Base-by-base conservation (phyloP, 106 monocot genomes). In the Allium fistulosum region DNA sequence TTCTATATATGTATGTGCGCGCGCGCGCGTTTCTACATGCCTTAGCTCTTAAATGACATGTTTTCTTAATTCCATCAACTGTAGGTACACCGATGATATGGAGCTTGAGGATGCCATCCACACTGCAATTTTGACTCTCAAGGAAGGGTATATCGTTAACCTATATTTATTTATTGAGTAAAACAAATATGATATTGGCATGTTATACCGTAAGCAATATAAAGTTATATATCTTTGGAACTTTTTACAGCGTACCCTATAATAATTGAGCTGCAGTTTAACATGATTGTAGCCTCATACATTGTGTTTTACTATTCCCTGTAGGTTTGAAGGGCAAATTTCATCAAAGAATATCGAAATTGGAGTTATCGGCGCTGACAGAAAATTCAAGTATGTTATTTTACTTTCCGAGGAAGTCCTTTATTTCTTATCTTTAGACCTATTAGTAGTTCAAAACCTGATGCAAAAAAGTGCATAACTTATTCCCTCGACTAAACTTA, bases 61-160 rank as follows among this genome's bases (percentile, higher is more conserved):
- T 37, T 37, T 37, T 37, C 37, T 37, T 37, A 37, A 37, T 37
- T 37, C 37, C 37, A 68, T 28, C 13, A 48, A n/a, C 65, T 79
- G 12, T 65, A 97, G 97, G 75, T 97, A 97, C 63, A 97, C 97
- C 50, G 97, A 97, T 57, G 97, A 97, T 65, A 97, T 97, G 92
- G 97, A 97, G 78, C 92, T 97, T 70, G 97, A 97, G 65, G 97
- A 97, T 89, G 97, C 97, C 75, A 81, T 97, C 14, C 97, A 97
- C 61, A 97, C 97, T 63, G 97, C 97, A 22, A 88, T 97, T 69
- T 86, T 97, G 69, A 97, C 97, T 62, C 75, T 97, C 26, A 97
- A 97, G 86, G 97, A 97, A 87, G 97, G 97, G 97, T 55, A 55
- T 12, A 12, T 55, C 1, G 53, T 15, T 55, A 37, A 2, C 37